A percentile compares a stretch with the other conserved stretches of the same genome.
Conservation (phyloP, 2,329 filamentous ascomycete genomes). For the Aurifilum marmelostoma region DNA sequence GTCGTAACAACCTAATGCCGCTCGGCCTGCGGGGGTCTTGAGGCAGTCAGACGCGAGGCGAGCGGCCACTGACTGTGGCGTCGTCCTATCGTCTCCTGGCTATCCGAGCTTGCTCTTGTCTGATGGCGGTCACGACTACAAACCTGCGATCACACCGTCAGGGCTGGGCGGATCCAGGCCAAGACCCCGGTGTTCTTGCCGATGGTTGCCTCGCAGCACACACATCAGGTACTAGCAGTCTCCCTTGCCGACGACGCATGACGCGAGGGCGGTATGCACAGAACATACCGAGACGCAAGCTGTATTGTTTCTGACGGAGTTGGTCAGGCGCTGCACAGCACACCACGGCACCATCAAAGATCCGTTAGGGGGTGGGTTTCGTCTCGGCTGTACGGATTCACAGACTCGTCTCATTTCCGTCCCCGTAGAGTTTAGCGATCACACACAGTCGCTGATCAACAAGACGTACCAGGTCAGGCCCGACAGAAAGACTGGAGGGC, state of each 20-base stretch:
- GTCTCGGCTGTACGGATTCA: constrained; percentile 22
- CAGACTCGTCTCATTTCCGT: constrained; percentile 25
- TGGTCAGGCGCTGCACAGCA: not conserved
- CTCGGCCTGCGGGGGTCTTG: not conserved
- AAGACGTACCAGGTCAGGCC: not conserved
- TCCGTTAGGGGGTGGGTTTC: constrained; percentile 8
- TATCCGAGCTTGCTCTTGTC: not conserved
- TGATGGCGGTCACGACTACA: constrained; percentile 1
- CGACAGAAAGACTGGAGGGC: constrained; percentile 6
- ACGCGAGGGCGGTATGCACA: not conserved
- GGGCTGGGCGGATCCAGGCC: constrained; percentile 2
- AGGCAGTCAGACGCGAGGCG: not conserved
- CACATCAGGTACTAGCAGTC: not conserved
- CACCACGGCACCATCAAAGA: not conserved
- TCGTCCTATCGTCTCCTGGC: not conserved
- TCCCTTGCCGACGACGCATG: constrained; percentile 3
- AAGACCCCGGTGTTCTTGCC: not conserved
- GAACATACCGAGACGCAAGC: not conserved
- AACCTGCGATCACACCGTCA: constrained; percentile 7
- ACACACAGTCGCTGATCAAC: constrained; percentile 15
- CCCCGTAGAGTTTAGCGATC: constrained; percentile 24
- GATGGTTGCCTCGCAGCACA: constrained; percentile 9
- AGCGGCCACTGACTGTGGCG: constrained; percentile 2
- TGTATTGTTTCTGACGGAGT: not conserved
- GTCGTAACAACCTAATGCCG: constrained; percentile 14